These are phyloP conservation scores for Hapsidospora chrysogenum DNA, from an alignment of 495 filamentous ascomycete genomes.

Conservation along the genomic window DNA sequence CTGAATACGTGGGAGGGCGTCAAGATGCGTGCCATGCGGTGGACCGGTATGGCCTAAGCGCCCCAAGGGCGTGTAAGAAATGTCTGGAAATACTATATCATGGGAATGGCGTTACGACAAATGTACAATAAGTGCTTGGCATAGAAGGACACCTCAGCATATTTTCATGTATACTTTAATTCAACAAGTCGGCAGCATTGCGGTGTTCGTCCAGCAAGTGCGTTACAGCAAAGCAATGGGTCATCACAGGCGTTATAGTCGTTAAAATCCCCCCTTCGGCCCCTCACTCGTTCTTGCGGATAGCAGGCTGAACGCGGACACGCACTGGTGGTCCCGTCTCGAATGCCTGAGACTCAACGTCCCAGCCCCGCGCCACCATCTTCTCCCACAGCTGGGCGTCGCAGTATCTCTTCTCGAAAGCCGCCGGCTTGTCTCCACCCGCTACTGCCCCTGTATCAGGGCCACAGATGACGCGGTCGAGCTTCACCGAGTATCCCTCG, in stretches of 20 bases:
- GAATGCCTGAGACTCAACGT: not conserved
- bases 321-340: conserved; percentile 1
- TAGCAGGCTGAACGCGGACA: not conserved
- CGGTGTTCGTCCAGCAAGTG: not conserved
- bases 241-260: no score
- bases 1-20: conserved; percentile 80
- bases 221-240: not conserved
- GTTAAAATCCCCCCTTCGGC: not conserved
- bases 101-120: conserved; percentile 1
- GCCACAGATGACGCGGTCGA: not conserved
- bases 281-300: not conserved
- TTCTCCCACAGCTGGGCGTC: not conserved
- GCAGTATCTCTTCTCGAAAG: not conserved
- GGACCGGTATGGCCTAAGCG: conserved; percentile 44
- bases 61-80: no score
- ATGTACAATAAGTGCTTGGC: not conserved
- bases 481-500: not conserved
- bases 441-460: not conserved
- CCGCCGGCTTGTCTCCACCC: not conserved
- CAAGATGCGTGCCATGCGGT: conserved; percentile 57
- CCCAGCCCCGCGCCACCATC: not conserved
- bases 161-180: not conserved
- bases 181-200: not conserved
- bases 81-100: no score
- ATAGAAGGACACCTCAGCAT: not conserved